phyloP scores from a whole-genome alignment of 441 rosid genomes.

The Viola pubescens region DNA sequence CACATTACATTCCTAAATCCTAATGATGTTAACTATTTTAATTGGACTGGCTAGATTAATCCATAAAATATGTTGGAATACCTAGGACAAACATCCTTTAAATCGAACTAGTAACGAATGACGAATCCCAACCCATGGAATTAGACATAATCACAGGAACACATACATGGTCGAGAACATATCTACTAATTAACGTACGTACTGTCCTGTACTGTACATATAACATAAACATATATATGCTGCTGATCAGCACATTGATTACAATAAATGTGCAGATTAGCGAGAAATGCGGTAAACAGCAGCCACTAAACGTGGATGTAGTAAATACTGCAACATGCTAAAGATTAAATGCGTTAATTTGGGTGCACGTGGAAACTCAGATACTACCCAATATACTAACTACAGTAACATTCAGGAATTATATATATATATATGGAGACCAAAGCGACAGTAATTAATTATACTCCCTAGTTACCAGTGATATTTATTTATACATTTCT shows the following conservation, averaged over 20 bases:
- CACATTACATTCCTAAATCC: too few relatives aligned
- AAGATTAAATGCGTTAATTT: slow-evolving; percentile 35
- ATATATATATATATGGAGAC: too few relatives aligned
- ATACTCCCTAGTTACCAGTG: too few relatives aligned
- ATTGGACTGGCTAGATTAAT: too few relatives aligned
- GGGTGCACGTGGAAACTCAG: slow-evolving; percentile 29
- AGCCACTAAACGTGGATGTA: slow-evolving; percentile 43
- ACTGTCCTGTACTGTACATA: too few relatives aligned
- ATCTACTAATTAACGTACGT: not conserved
- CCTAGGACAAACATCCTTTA: slow-evolving; percentile 9
- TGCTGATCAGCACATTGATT: slow-evolving; percentile 27
- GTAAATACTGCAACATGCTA: slow-evolving; percentile 36
- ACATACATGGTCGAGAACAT: not conserved
- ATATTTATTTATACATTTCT: not conserved
- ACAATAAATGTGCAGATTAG: slow-evolving; percentile 30
- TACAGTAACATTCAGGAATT: too few relatives aligned
- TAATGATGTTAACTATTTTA: too few relatives aligned
- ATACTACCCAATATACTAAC: not conserved
- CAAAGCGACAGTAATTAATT: too few relatives aligned
- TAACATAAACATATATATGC: too few relatives aligned
- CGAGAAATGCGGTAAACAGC: slow-evolving; percentile 32
- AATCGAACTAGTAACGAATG: slow-evolving; percentile 2
- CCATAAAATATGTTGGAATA: too few relatives aligned
- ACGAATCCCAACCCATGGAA: not conserved
- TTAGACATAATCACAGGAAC: too few relatives aligned